A percentile compares a stretch with the other conserved stretches of the same genome.
phyloP scores from a whole-genome alignment of 768 basidiomycete genomes.

The Pholiota molesta region DNA sequence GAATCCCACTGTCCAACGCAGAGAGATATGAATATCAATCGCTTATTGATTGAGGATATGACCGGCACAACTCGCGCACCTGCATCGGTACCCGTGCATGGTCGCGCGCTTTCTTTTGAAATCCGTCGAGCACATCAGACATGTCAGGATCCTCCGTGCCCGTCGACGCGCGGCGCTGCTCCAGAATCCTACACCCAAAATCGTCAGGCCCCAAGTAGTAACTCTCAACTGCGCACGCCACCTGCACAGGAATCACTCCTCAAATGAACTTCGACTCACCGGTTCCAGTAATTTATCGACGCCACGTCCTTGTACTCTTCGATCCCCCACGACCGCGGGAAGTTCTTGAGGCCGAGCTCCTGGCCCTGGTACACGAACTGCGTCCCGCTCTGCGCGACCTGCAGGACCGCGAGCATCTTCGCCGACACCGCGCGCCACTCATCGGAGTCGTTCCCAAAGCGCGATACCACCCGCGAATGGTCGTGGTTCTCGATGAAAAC shows the following conservation, averaged over 20 bases:
- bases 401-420: conserved; percentile 65
- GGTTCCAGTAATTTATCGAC: conserved; percentile 58
- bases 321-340: conserved; percentile 63
- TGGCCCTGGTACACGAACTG: conserved; percentile 77
- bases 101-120: conserved; percentile 69
- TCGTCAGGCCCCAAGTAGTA: not conserved
- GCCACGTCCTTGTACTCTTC: conserved; percentile 77
- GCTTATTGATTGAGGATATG: too few species aligned
- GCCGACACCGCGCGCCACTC: conserved; percentile 60
- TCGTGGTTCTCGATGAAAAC: conserved; percentile 75
- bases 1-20: conserved; percentile 53
- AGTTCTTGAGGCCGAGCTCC: conserved; percentile 70
- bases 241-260: too few species aligned
- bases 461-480: conserved; percentile 62
- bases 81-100: conserved; percentile 75
- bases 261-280: conserved; percentile 30
- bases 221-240: too few species aligned
- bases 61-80: conserved; percentile 32
- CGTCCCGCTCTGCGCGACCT: conserved; percentile 66
- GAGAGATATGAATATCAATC: not conserved
- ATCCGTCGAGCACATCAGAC: conserved; percentile 58
- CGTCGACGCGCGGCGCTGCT: conserved; percentile 36
- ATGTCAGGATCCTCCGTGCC: conserved; percentile 54
- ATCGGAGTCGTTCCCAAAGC: conserved; percentile 64
- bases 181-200: conserved; percentile 35